These are phyloP conservation scores for Beauveria sp. DNA, from an alignment of 2,329 filamentous ascomycete species.

Conservation along the genomic window DNA sequence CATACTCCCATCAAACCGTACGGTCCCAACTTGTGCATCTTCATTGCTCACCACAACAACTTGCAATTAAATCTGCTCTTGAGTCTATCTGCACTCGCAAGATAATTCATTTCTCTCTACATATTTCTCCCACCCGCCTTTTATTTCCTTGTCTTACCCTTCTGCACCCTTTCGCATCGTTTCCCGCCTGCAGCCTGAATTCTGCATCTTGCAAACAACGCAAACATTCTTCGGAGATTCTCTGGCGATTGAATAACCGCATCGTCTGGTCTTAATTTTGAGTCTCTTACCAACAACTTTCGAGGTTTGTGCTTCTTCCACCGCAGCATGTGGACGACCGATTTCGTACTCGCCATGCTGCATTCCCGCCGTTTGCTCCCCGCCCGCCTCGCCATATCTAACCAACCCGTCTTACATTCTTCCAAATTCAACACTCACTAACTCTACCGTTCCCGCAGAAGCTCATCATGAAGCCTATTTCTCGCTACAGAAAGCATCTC, in stretches of 20 bases:
- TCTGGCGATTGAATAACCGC: neutral
- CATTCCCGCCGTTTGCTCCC: neutral
- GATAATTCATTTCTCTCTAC: neutral
- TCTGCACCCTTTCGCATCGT: neutral
- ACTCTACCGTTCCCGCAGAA: neutral
- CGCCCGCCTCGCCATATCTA: neutral
- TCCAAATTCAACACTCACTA: neutral
- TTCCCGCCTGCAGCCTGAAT: neutral
- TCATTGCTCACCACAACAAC: neutral
- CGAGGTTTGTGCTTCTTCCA: neutral
- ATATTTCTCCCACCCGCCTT: neutral
- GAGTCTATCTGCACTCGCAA: neutral
- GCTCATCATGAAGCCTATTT: neutral
- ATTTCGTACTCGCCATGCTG: neutral
- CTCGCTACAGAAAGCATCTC: neutral
- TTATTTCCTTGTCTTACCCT: constrained; percentile 1
- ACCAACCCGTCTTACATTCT: neutral
- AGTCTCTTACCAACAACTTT: neutral
- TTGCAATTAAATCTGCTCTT: neutral
- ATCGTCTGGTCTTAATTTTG: neutral
- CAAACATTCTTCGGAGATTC: constrained; percentile 1
- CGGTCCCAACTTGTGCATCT: neutral
- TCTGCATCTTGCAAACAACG: constrained; percentile 6
- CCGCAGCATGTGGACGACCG: neutral
- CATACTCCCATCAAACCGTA: neutral